Evolutionary conservation across 768 basidiomycete genomes (phyloP), one percentile per base, ranked within the genome.

Genomic region (Ephemerocybe angulata): DNA sequence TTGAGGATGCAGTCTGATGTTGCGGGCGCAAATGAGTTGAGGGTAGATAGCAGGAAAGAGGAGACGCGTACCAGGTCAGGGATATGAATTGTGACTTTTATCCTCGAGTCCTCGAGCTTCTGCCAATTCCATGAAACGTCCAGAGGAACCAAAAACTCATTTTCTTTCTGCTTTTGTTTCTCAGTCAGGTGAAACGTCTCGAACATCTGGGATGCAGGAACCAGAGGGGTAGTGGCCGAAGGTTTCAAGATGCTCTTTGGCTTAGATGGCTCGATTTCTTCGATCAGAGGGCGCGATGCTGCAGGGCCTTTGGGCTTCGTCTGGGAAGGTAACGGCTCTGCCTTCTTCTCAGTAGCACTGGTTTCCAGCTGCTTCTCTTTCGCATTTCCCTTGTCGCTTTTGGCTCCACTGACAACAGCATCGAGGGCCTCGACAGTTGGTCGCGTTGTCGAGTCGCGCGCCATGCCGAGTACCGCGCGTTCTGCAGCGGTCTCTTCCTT

Each of bases 31-130:
- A 55, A 52, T 13, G 31, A 25, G 19, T 37, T 31, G 28, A 25
- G 27, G 19, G 42, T 19, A 47, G 15, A 22, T 3, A 21, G 25
- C 27, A 42, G 43, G 25, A 21, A 35, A 49, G 35, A 40, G 6
- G 43, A 2, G 22, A 44, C 24, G 41, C 24, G 17, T 67, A 88
- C 88, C 57, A 87, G 67, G 30, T 68, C 69, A 24, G 88, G 82
- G 17, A 88, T 77, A 35, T 70, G 50, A 22, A 88, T 72, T 19
- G 70, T 72, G 40, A 90, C 74, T 56, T 70, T 65, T 56, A 88
- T 67, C 19, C 65, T 62, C 1, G 65, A 69, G 6, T 67, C 65
- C 7, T 61, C 69, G 33, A 35, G 33, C 66, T 78, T 78, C 2
- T 67, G 62, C 78, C 83, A 87, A 8, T 74, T 70, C 87, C 88